Conservation (phyloP, 495 filamentous ascomycete species). For the Tuber brumale region DNA sequence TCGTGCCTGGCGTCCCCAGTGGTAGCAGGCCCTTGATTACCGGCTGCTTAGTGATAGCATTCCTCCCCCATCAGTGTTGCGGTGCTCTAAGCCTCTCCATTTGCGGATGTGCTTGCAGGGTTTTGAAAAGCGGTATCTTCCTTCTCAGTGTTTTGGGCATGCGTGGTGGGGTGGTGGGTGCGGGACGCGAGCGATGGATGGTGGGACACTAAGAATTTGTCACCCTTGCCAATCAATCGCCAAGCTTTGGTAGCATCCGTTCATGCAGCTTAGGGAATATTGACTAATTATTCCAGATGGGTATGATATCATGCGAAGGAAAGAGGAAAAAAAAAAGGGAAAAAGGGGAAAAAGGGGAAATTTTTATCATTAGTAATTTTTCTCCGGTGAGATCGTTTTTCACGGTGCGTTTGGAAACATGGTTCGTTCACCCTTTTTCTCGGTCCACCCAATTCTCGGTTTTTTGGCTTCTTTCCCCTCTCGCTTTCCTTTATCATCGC, state of each 20-base stretch:
- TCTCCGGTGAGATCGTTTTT: background rate
- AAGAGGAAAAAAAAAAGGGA: background rate
- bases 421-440: background rate
- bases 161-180: background rate
- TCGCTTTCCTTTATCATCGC: background rate
- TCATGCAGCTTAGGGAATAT: conserved; percentile 14
- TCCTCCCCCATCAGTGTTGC: background rate
- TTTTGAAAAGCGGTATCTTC: background rate
- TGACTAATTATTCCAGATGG: conserved; percentile 9
- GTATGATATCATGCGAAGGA: background rate
- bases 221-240: conserved; percentile 26
- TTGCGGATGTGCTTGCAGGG: conserved; percentile 20
- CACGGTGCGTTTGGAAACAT: background rate
- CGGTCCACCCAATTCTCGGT: background rate
- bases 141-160: too few species aligned
- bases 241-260: background rate
- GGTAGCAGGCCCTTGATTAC: conserved; percentile 15
- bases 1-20: conserved; percentile 1
- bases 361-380: background rate
- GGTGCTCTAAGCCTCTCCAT: background rate
- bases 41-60: conserved; percentile 20
- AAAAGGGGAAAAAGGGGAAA: background rate
- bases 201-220: conserved; percentile 22
- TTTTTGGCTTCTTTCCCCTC: background rate
- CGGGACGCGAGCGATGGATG: conserved; percentile 1